Conservation (phyloP, 31 red algal species). For the Odonthalia washingtoniensis region DNA sequence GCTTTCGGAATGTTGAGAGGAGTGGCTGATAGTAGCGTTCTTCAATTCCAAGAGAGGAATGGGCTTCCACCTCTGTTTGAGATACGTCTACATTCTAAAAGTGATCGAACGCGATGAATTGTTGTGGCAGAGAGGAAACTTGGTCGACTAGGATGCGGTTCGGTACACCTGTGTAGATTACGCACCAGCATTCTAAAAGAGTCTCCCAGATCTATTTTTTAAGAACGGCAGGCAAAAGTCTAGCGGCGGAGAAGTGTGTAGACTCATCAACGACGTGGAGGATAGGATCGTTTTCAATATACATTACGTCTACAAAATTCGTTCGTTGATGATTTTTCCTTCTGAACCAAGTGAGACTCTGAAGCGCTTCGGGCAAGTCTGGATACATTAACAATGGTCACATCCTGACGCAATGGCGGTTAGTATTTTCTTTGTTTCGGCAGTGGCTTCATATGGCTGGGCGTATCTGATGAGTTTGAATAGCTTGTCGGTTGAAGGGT, state of each 20-base stretch:
- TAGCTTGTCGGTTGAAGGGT: conserved; percentile 38
- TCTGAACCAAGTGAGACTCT: conserved; percentile 38
- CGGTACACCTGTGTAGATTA: conserved; percentile 33
- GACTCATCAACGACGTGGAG: too few relatives aligned
- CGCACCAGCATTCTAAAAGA: conserved; percentile 6
- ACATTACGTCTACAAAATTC: background rate
- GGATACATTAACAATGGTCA: conserved; percentile 36
- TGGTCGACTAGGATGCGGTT: conserved; percentile 60
- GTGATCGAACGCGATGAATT: conserved; percentile 19
- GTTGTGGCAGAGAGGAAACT: conserved; percentile 1
- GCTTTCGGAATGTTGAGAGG: conserved; percentile 33
- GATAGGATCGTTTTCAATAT: too few relatives aligned
- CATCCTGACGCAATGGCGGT: background rate
- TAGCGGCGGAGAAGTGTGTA: too few relatives aligned
- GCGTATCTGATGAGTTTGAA: conserved; percentile 17
- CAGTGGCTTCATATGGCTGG: background rate
- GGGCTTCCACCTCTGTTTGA: conserved; percentile 16
- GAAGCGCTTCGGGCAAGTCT: conserved; percentile 13
- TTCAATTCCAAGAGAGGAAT: too few relatives aligned
- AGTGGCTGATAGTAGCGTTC: conserved; percentile 42
- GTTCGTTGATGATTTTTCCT: conserved; percentile 22
- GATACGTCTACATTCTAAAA: conserved; percentile 8
- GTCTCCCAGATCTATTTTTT: conserved; percentile 6
- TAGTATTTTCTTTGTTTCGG: background rate
- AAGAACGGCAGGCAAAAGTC: conserved; percentile 22